Conservation (phyloP, 2,329 filamentous ascomycete genomes). For the Penicillium expansum region DNA sequence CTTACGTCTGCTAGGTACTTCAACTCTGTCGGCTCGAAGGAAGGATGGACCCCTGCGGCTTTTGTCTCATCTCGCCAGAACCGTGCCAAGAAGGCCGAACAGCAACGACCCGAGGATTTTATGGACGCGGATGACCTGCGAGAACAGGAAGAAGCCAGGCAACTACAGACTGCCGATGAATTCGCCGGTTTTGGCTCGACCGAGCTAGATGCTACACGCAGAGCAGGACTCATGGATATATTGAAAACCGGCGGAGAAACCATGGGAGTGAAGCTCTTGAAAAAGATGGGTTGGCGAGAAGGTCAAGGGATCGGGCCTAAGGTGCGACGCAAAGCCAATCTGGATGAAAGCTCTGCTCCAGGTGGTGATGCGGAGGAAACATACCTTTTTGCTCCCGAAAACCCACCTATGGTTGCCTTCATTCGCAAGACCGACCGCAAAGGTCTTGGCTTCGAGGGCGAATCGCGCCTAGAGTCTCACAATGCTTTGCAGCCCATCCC, state of each 20-base stretch:
- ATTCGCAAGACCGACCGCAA: slow-evolving; percentile 46
- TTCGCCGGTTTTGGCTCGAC: slow-evolving; percentile 76
- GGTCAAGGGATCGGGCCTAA: slow-evolving; percentile 92
- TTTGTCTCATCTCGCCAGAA: slow-evolving; percentile 87
- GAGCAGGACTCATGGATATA: slow-evolving; percentile 65
- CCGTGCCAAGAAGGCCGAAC: slow-evolving; percentile 54
- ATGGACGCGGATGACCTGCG: slow-evolving; percentile 98
- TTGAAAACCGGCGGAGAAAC: slow-evolving; percentile 74
- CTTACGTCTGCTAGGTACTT: slow-evolving; percentile 69
- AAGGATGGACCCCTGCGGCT: slow-evolving; percentile 90
- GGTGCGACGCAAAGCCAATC: slow-evolving; percentile 68
- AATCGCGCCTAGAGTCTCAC: slow-evolving; percentile 33
- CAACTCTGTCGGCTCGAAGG: slow-evolving; percentile 96
- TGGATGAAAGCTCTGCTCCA: slow-evolving; percentile 53
- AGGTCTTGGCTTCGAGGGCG: slow-evolving; percentile 47
- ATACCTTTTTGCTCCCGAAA: slow-evolving; percentile 82
- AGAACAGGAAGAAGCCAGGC: slow-evolving; percentile 75
- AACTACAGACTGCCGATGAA: slow-evolving; percentile 67
- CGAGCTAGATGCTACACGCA: slow-evolving; percentile 52
- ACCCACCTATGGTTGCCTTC: slow-evolving; percentile 62
- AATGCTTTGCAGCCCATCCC: slow-evolving; percentile 4
- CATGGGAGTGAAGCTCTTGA: slow-evolving; percentile 79
- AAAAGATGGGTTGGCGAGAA: slow-evolving; percentile 93
- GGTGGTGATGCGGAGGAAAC: slow-evolving; percentile 47
- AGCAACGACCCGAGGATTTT: slow-evolving; percentile 78